Evolutionary conservation across 148 eudicot genomes (phyloP), one percentile per base, ranked within the genome.

Genomic region (Amaranthus palmeri): DNA sequence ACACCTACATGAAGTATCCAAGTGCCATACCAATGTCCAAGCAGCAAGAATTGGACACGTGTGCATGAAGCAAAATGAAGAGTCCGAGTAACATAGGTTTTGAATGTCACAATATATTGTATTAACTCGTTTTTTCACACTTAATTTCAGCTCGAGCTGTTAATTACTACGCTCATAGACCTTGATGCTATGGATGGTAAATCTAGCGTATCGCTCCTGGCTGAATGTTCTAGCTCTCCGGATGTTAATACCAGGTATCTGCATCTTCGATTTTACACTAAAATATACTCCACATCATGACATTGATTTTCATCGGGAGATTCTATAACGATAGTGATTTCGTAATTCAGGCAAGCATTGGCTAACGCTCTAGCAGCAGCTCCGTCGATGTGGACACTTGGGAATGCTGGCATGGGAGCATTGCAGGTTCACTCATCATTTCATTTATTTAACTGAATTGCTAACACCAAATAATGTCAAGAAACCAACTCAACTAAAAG

Each of bases 331-430:
- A 43, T 13, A 17, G 2, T 68, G 25, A 2, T 41, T 53, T 14
- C 36, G 42, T 62, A 10, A 25, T 76, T 50, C 77, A 95, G 98
- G 80, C 88, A 83, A 83, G 98, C 98, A 68, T 77, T 95, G 69
- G 98, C 98, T 17, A 95, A 95, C 52, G 98, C 98, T 45, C 83
- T 95, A 70, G 91, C 98, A 54, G 84, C 85, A 49, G 98, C 98
- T 44, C 97, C 98, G 56, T 95, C 98, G 14, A 89, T 95, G 97
- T 95, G 97, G 98, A 91, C 96, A 25, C 92, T 95, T 50, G 98
- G 98, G 80, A 95, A 95, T 77, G 98, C 98, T 67, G 98, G 98
- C 87, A 95, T 95, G 98, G 98, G 98, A 78, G 98, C 98, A 46
- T 84, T 95, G 76, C 98, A 91, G 98, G 98, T 93, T 53, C 2